Conservation (phyloP, 345 rosid species). For the Linum trigynum region DNA sequence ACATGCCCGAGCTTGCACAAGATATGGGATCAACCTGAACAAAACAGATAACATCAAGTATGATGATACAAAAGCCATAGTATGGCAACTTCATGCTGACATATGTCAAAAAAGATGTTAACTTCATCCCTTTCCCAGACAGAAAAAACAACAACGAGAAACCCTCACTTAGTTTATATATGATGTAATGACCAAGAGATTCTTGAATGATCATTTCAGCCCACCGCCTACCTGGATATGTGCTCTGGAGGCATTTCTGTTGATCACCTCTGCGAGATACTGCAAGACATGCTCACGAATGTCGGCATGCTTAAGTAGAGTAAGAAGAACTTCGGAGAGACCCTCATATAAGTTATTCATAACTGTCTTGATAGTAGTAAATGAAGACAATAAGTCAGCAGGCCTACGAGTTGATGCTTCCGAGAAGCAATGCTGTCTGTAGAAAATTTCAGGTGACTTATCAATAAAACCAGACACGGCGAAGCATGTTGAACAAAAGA, state of each 20-base stretch:
- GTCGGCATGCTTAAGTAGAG: conserved; percentile 55
- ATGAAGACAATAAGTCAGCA: conserved; percentile 77
- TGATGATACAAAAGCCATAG: not conserved
- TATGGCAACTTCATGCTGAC: not conserved
- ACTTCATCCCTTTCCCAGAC: not conserved
- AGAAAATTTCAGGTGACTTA: not conserved
- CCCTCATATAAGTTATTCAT: conserved; percentile 65
- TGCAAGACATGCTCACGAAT: conserved; percentile 80
- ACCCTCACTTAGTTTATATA: not conserved
- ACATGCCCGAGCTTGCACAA: conserved; percentile 98
- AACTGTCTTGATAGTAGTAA: conserved; percentile 70
- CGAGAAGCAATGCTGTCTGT: conserved; percentile 95
- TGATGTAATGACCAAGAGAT: not conserved
- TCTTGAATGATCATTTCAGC: not conserved
- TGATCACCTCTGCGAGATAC: conserved; percentile 94
- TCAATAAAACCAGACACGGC: not conserved
- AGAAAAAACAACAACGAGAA: not conserved
- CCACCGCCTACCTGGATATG: conserved; percentile 61
- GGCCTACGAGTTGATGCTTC: conserved; percentile 73
- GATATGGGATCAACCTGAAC: conserved; percentile 84
- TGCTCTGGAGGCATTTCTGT: conserved; percentile 75
- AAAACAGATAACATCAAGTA: conserved; percentile 4
- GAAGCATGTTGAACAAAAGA: not conserved
- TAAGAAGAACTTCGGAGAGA: conserved; percentile 57
- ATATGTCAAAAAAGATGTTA: conserved; percentile 1